A percentile compares a stretch with the other conserved stretches of the same genome.
Conservation (phyloP, 257 asterid species). For the Jasminum sambac region DNA sequence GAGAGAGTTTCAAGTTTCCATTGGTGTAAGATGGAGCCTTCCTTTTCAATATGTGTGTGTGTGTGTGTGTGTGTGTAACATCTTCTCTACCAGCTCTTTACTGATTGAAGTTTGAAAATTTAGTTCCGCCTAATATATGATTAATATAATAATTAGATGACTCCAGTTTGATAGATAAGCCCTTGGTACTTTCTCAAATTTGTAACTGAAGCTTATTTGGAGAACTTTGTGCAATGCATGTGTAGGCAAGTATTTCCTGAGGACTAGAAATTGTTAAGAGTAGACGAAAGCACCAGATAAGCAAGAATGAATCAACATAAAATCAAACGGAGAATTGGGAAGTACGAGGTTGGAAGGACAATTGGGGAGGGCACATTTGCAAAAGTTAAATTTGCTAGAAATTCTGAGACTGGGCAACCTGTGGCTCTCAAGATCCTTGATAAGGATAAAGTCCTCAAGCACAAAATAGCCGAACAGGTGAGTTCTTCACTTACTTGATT, state of each 20-base stretch:
- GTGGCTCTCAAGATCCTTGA: slow-evolving; percentile 90
- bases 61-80: neutral
- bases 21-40: neutral
- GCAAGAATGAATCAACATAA: slow-evolving; percentile 60
- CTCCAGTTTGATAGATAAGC: neutral
- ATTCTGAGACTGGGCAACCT: slow-evolving; percentile 71
- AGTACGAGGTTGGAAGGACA: slow-evolving; percentile 89
- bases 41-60: neutral
- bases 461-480: slow-evolving; percentile 96
- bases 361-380: slow-evolving; percentile 97
- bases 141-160: neutral
- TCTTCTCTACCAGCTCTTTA: neutral
- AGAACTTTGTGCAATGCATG: slow-evolving; percentile 11
- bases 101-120: neutral
- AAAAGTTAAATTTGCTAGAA: slow-evolving; percentile 82
- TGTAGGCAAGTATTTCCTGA: slow-evolving; percentile 34
- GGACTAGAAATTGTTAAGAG: slow-evolving; percentile 3
- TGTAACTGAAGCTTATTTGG: slow-evolving; percentile 1
- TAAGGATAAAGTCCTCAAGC: slow-evolving; percentile 89
- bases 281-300: slow-evolving; percentile 2
- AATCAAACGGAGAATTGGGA: slow-evolving; percentile 74
- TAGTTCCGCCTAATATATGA: neutral
- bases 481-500: slow-evolving; percentile 11
- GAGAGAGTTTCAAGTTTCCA: neutral
- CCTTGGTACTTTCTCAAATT: neutral